Conservation (phyloP, 305 asterid species). For the Fraxinus sp. region DNA sequence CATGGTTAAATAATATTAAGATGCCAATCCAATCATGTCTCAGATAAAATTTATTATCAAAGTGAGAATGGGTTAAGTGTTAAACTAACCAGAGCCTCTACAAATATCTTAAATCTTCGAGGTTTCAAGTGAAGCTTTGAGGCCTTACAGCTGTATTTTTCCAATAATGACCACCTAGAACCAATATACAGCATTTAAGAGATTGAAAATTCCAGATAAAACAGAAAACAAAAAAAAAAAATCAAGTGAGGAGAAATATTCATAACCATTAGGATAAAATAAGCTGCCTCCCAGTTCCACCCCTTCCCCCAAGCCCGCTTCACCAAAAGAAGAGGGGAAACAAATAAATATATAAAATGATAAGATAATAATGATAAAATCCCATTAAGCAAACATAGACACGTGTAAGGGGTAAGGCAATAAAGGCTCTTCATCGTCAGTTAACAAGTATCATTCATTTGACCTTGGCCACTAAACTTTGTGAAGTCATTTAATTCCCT, state of each 20-base stretch:
- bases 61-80: slow-evolving; percentile 18
- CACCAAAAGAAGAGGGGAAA: background rate
- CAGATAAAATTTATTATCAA: slow-evolving; percentile 10
- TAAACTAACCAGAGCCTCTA: slow-evolving; percentile 85
- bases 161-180: slow-evolving; percentile 95
- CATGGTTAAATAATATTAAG: slow-evolving; percentile 31
- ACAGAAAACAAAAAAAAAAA: background rate
- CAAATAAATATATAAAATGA: background rate
- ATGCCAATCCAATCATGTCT: slow-evolving; percentile 28
- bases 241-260: background rate
- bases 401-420: background rate
- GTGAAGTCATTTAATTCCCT: background rate
- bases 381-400: background rate
- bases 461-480: background rate
- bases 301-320: background rate
- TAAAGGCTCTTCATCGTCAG: background rate
- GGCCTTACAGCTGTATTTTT: slow-evolving; percentile 97
- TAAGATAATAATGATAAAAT: background rate
- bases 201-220: slow-evolving; percentile 3
- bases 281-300: background rate
- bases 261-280: slow-evolving; percentile 13
- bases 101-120: slow-evolving; percentile 87
- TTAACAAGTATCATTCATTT: background rate
- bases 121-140: slow-evolving; percentile 99
- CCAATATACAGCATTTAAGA: slow-evolving; percentile 22